Conservation (phyloP, 1,139 yeast species). For the Candida mesenterica region DNA sequence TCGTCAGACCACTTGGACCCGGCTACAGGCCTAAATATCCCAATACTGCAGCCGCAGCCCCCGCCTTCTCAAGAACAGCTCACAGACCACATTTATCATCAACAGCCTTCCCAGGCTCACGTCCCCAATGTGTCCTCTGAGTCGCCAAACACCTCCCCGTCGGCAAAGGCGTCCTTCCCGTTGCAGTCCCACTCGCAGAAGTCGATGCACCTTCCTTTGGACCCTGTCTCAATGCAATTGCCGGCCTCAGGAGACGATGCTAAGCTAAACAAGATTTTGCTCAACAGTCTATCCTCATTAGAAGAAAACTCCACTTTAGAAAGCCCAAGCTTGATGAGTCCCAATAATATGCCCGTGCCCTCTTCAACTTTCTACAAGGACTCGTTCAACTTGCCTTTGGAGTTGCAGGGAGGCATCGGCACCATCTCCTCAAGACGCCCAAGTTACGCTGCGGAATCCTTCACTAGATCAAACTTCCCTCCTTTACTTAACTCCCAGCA, state of each 20-base stretch:
- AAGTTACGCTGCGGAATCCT: slow-evolving; percentile 61
- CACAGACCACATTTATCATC: not conserved
- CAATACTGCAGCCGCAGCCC: not conserved
- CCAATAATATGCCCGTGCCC: not conserved
- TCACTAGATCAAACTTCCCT: slow-evolving; percentile 35
- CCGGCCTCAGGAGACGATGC: slow-evolving; percentile 7
- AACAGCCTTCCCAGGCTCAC: no score
- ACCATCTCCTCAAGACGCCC: slow-evolving; percentile 64
- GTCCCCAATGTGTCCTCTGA: not conserved
- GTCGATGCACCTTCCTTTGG: not conserved
- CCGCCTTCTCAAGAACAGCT: not conserved
- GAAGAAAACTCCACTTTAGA: slow-evolving; percentile 15
- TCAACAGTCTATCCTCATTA: slow-evolving; percentile 28
- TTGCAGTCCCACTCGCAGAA: not conserved
- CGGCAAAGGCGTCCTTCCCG: slow-evolving; percentile 2
- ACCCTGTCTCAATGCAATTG: slow-evolving; percentile 2
- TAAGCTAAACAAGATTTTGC: slow-evolving; percentile 28
- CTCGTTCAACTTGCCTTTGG: slow-evolving; percentile 52
- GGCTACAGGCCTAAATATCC: not conserved
- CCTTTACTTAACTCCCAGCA: slow-evolving; percentile 11
- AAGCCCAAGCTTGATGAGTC: slow-evolving; percentile 2
- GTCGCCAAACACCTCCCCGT: slow-evolving; percentile 4
- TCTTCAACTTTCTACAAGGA: slow-evolving; percentile 15
- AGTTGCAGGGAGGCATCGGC: slow-evolving; percentile 64
- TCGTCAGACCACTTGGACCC: slow-evolving; percentile 2